These are phyloP conservation scores for Penicillium manginii DNA, from an alignment of 495 filamentous ascomycete genomes.

Conservation along the genomic window DNA sequence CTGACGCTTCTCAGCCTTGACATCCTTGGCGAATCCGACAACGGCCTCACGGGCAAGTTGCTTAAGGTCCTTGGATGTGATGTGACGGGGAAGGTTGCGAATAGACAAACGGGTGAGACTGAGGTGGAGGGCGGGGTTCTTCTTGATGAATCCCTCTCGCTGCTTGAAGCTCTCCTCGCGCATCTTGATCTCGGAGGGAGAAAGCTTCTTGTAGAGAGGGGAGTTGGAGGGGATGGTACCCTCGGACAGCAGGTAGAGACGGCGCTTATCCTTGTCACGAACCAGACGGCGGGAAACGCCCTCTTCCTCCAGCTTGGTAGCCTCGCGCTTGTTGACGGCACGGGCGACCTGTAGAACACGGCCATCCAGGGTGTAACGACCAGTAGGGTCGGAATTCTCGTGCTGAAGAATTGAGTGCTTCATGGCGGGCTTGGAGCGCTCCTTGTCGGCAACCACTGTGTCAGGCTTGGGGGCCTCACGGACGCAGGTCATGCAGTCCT, in stretches of 20 bases:
- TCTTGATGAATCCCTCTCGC: conserved; percentile 84
- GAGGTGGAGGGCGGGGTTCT: conserved; percentile 86
- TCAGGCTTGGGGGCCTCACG: conserved; percentile 67
- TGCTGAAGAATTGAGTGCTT: conserved; percentile 85
- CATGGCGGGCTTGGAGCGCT: conserved; percentile 43
- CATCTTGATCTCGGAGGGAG: conserved; percentile 81
- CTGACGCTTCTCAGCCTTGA: conserved; percentile 70
- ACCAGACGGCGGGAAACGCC: conserved; percentile 64
- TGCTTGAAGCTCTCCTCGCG: conserved; percentile 86
- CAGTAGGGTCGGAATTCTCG: conserved; percentile 72
- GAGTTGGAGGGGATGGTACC: conserved; percentile 76
- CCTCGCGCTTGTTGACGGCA: conserved; percentile 81
- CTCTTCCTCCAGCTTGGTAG: conserved; percentile 70
- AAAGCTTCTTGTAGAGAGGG: conserved; percentile 72
- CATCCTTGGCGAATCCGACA: conserved; percentile 91
- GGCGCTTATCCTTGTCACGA: conserved; percentile 86
- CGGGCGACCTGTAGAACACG: conserved; percentile 81
- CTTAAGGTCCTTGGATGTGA: conserved; percentile 89
- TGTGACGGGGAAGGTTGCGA: conserved; percentile 84
- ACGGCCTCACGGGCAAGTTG: conserved; percentile 85
- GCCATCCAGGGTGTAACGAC: conserved; percentile 86
- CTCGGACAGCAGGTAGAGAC: conserved; percentile 86
- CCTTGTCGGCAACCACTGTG: conserved; percentile 36
- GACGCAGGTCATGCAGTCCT: conserved; percentile 74
- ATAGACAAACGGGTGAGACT: conserved; percentile 91